Base-by-base conservation (phyloP, 2,329 filamentous ascomycete genomes). In the Fusarium sterilihyphosum region DNA sequence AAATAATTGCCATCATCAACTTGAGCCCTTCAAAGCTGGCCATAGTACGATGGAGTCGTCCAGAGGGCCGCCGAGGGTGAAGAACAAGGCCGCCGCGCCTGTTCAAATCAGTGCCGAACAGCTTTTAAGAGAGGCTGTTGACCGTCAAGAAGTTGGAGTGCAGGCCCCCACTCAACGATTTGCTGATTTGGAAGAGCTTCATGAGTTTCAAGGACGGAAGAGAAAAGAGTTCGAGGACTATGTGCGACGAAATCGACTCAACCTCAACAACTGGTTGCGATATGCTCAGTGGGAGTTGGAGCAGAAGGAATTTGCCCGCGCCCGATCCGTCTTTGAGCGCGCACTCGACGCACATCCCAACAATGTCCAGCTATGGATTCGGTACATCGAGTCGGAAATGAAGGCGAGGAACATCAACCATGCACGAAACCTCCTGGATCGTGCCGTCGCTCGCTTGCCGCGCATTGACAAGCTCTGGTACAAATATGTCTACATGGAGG, bases 401-500 rank as follows among this genome's bases (percentile, higher is more conserved):
- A 97, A 97, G 84, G 80, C 81, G 72, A 88, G 95, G 75, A 98
- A 98, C 81, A 98, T 99, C 86, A 98, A 98, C 82, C 96, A 98
- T 88, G 95, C 96, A 40, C 89, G 96, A 67, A 99, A 99, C 81
- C 84, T 99, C 59, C 90, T 99, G 60, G 96, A 99, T 82, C 92
- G 96, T 63, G 95, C 96, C n/a, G 94, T 98, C 61, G 95, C 95
- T 2, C 94, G 97, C 64, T 86, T 98, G 44, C 96, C 96, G 10
- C 88, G 96, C 65, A 90, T 98, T 46, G 95, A 98, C 82, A 98
- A 98, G 87, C 86, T 99, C 40, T 99, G 96, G 96, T 99, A 98
- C 87, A 98, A 98, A 83, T 99, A 98, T 86, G 94, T 97, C 33
- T 98, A 97, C 82, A 97, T 98, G 93, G 96, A 98, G 85, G 96